Evolutionary conservation across 164 flowering plant species (phyloP), one percentile per base, ranked within the genome.

Genomic region (Euptelea pleiosperma): DNA sequence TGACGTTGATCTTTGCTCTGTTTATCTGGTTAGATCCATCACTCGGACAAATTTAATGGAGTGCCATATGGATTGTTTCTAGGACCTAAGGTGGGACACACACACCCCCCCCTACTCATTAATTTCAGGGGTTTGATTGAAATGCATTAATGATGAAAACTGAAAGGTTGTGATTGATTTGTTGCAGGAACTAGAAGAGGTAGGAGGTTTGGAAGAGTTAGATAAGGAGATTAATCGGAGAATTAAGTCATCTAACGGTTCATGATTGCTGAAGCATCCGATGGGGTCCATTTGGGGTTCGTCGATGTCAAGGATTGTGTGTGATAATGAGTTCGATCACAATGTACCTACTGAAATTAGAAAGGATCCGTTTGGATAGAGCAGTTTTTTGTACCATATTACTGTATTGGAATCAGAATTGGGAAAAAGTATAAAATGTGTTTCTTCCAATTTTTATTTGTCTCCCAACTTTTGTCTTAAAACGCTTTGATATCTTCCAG

Each of bases 51-150:
- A 58, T 89, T 89, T 71, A 29, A 79, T 1, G 98, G 98, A 16
- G 93, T 92, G 15, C 98, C 98, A 40, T 92, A 92, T 60, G 98
- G 98, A 43, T 54, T 92, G 77, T 92, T 92, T 71, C 64, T 92
- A 19, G 98, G 98, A 42, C 96, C 96, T 2, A 84, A 73, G 88
- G 96, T 82, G 18, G 9, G 68, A n/a, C n/a, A n/a, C n/a, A n/a
- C n/a, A n/a, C n/a, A n/a, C n/a, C n/a, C n/a, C 15, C 52, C 50
- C 1, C 7, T 40, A 1, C 8, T 6, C 6, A 2, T 37, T 36
- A n/a, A 9, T 22, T 45, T 33, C n/a, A n/a, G n/a, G n/a, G n/a
- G n/a, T n/a, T n/a, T n/a, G n/a, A n/a, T n/a, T n/a, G n/a, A n/a
- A n/a, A n/a, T n/a, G n/a, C n/a, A n/a, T n/a, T n/a, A n/a, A n/a